Base-by-base conservation (phyloP, 805 yeast species). In the Crinitomyces ghanaensis region DNA sequence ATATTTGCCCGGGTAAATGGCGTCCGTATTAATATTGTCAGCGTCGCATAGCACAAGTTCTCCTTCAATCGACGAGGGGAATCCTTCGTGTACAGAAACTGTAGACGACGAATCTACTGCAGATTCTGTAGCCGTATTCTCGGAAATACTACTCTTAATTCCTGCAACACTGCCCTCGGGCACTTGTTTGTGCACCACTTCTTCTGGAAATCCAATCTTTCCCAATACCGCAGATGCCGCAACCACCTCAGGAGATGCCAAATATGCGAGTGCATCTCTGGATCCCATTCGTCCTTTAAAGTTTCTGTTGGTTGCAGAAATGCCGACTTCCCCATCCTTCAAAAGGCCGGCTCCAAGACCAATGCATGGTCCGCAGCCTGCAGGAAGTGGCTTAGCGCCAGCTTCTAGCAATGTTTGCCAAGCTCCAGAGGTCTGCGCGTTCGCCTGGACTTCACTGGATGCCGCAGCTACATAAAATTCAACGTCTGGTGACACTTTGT, bases 221-320 rank as follows among this genome's bases (percentile, higher is more conserved):
- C 99, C 99, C 42, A 82, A 62, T n/a, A 88, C 74, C 2, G 99
- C 98, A 39, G 94, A 81, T 1, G 99, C 97, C 32, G 99, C 97
- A 38, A 91, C 99, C 17, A 91, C 94, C 44, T 86, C 95, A 4
- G 99, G 99, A 1, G 96, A 85, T 0, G 95, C 95, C 44, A 91
- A 70, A 57, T 80, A 91, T 0, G 98, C 98, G 40, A 85, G 64
- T 1, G 98, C 98, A 49, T 91, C 96, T 47, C 79, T 80, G 5
- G 94, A 79, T 6, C 99, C 99, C 99, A 91, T 91, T 63, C 99
- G 76, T 41, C 99, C 99, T 63, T 91, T 91, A 71, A 91, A 91
- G 62, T 91, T 91, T 65, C 99, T 76, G 66, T 91, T 91, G 5
- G 98, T 91, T 38, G 98, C 98, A 43, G 95, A 82, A 50, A 91